Conservation (phyloP, 1,284 basidiomycete species). For the Mycosarcoma mackinlayi region DNA sequence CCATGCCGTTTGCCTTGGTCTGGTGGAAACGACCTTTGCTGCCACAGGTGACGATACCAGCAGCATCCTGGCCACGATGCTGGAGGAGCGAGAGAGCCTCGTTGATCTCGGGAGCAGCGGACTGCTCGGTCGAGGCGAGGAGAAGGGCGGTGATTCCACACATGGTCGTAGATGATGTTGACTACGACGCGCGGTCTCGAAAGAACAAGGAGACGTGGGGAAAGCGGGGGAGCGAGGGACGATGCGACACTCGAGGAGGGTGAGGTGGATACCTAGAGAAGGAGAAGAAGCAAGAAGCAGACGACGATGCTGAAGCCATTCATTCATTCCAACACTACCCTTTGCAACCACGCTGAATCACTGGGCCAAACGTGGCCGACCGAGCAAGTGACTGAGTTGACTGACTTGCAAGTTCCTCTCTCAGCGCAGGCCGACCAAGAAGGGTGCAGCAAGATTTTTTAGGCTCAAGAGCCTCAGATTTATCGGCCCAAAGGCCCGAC, state of each 20-base stretch:
- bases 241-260: slow-evolving; percentile 23
- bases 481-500: background rate
- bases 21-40: slow-evolving; percentile 95
- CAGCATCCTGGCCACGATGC: slow-evolving; percentile 88
- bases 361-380: too few species aligned
- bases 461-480: background rate
- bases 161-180: slow-evolving; percentile 41
- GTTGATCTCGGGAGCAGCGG: slow-evolving; percentile 66
- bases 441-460: background rate
- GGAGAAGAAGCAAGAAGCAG: slow-evolving; percentile 26
- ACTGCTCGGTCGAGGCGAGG: slow-evolving; percentile 51
- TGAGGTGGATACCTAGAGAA: slow-evolving; percentile 41
- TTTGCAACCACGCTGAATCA: too few species aligned
- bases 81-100: slow-evolving; percentile 67
- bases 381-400: background rate
- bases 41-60: slow-evolving; percentile 96
- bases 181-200: background rate
- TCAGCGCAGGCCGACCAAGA: background rate
- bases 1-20: slow-evolving; percentile 99
- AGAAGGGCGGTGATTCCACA: slow-evolving; percentile 67
- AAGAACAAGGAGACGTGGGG: background rate
- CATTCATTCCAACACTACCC: background rate
- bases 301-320: background rate
- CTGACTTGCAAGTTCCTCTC: background rate
- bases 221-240: slow-evolving; percentile 1